Percentiles rank a stretch among this genome's conserved stretches.
Evolutionary conservation across 441 rosid genomes (phyloP).

Genomic region (Rhodomyrtus psidioides): DNA sequence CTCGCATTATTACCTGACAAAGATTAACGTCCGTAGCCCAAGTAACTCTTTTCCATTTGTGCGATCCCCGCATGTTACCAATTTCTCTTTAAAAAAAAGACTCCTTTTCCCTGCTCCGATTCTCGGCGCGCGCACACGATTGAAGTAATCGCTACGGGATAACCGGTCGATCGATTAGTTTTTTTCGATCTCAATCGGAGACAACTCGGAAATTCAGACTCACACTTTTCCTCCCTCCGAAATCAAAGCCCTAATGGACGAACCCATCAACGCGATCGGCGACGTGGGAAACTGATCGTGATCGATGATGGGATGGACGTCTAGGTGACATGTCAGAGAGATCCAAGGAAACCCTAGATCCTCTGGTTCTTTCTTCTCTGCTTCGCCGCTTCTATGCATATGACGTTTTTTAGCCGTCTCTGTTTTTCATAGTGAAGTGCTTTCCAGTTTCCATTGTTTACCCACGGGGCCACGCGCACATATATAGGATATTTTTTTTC

Average conservation of each 20-base stretch:
- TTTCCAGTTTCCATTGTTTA: background rate
- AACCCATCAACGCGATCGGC: background rate
- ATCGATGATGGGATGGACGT: background rate
- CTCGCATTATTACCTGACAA: constrained; percentile 75
- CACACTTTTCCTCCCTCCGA: background rate
- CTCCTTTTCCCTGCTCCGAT: constrained; percentile 18
- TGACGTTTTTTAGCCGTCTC: background rate
- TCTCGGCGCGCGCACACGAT: background rate
- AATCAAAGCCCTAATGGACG: background rate
- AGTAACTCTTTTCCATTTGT: constrained; percentile 76
- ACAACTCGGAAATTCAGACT: background rate
- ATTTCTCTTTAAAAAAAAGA: background rate
- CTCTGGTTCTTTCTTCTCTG: constrained; percentile 15
- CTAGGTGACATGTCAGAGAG: constrained; percentile 14
- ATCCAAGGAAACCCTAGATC: constrained; percentile 58
- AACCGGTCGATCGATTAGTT: background rate
- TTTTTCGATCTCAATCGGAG: background rate
- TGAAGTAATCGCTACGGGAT: background rate
- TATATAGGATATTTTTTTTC: no score
- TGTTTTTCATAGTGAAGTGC: background rate
- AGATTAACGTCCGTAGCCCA: constrained; percentile 95
- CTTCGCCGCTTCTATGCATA: background rate
- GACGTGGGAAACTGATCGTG: background rate
- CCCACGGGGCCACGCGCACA: no score
- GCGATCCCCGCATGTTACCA: constrained; percentile 72